These are phyloP conservation scores for Arthonia radiata DNA, from an alignment of 495 filamentous ascomycete species.

Conservation along the genomic window DNA sequence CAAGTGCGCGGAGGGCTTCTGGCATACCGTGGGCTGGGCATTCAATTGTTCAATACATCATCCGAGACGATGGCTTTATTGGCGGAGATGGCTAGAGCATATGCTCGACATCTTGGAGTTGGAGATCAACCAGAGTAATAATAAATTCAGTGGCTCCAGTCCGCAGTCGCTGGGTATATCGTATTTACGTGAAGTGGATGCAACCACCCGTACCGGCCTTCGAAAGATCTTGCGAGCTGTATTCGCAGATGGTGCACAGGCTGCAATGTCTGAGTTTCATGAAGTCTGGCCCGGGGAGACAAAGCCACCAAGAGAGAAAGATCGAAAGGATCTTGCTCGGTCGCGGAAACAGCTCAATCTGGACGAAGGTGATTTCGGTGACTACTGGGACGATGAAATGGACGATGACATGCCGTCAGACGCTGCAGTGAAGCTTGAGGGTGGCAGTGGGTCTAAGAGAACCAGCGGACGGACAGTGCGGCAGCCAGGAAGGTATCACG, in stretches of 20 bases:
- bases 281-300: conserved; percentile 38
- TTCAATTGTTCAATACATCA: conserved; percentile 69
- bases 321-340: conserved; percentile 15
- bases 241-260: conserved; percentile 31
- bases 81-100: conserved; percentile 58
- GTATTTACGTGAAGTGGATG: too few species aligned
- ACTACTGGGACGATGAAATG: conserved; percentile 30
- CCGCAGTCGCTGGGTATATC: too few species aligned
- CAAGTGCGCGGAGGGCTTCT: conserved; percentile 56
- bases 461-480: conserved; percentile 17
- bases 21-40: conserved; percentile 74
- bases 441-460: too few species aligned
- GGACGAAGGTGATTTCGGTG: conserved; percentile 29
- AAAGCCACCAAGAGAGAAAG: conserved; percentile 15
- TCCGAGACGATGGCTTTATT: conserved; percentile 49
- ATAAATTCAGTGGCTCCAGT: too few species aligned
- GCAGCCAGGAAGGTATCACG: conserved; percentile 7
- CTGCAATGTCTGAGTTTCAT: conserved; percentile 25
- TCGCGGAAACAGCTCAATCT: conserved; percentile 27
- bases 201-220: conserved; percentile 15
- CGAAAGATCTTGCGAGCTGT: conserved; percentile 35
- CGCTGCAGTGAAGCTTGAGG: too few species aligned
- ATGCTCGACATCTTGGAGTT: conserved; percentile 54
- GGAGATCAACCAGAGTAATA: too few species aligned
- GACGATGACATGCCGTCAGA: too few species aligned